Conservation (phyloP, 495 filamentous ascomycete species). For the Lepraria neglecta region DNA sequence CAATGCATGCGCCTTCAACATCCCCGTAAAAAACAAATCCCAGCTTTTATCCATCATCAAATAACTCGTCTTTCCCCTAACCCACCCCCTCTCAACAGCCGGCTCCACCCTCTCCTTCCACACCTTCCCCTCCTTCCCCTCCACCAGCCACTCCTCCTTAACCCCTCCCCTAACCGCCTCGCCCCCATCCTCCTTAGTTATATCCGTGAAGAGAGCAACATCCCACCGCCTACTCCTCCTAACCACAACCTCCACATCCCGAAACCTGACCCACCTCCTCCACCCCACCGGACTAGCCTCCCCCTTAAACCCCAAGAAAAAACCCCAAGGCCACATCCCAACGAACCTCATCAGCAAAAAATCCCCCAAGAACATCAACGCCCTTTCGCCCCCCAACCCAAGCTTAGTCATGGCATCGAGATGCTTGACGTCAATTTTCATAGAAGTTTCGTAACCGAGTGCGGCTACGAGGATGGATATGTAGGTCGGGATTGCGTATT, state of each 20-base stretch:
- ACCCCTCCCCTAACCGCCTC: constrained; percentile 32
- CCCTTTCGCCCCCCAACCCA: constrained; percentile 46
- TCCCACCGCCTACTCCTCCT: constrained; percentile 59
- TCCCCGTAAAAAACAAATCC: constrained; percentile 72
- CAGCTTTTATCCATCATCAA: constrained; percentile 70
- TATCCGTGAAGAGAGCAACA: constrained; percentile 20
- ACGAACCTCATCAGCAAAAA: constrained; percentile 63
- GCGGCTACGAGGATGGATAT: constrained; percentile 51
- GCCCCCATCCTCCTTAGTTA: neutral
- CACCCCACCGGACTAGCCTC: constrained; percentile 54
- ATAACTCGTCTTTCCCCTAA: constrained; percentile 69
- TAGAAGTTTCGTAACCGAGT: constrained; percentile 54
- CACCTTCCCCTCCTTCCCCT: constrained; percentile 25
- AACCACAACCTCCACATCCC: constrained; percentile 65
- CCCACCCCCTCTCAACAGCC: constrained; percentile 55
- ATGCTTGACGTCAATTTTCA: constrained; percentile 49
- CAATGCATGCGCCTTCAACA: constrained; percentile 61
- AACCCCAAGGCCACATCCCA: constrained; percentile 68
- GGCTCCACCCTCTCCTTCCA: constrained; percentile 48
- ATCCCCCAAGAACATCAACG: constrained; percentile 59
- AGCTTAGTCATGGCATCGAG: constrained; percentile 46
- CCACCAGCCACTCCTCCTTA: constrained; percentile 37
- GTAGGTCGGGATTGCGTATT: constrained; percentile 59
- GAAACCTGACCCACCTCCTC: constrained; percentile 65
- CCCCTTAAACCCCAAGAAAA: constrained; percentile 48